A percentile compares a stretch with the other conserved stretches of the same genome.
These are phyloP conservation scores for Celoporthe dispersa DNA, from an alignment of 2,329 filamentous ascomycete species.

Conservation along the genomic window DNA sequence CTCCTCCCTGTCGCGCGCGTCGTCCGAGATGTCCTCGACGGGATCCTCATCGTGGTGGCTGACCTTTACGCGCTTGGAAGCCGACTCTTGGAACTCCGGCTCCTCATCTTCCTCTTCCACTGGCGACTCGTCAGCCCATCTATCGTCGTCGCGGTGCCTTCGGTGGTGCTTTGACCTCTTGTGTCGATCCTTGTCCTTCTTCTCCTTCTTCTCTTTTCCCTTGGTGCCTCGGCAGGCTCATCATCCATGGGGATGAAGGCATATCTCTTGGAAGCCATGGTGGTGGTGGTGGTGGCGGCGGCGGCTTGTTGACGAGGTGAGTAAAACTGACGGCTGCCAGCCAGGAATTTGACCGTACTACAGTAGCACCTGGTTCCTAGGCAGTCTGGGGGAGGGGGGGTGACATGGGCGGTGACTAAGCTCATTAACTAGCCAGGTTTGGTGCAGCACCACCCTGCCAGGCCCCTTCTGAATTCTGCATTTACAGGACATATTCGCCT, in stretches of 20 bases:
- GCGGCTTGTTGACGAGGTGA: background rate
- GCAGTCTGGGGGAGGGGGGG: background rate
- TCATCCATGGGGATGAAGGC: slow-evolving; percentile 71
- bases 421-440: background rate
- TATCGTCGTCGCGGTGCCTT: slow-evolving; percentile 61
- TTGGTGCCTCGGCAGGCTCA: slow-evolving; percentile 54
- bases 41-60: slow-evolving; percentile 57
- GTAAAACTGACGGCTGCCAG: background rate
- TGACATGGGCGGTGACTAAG: slow-evolving; percentile 2
- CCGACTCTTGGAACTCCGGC: slow-evolving; percentile 69
- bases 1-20: slow-evolving; percentile 71
- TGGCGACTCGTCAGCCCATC: slow-evolving; percentile 81
- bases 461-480: background rate
- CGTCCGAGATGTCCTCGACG: slow-evolving; percentile 62
- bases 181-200: slow-evolving; percentile 48
- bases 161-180: slow-evolving; percentile 35
- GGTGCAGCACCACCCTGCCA: background rate
- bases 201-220: slow-evolving; percentile 51
- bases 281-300: background rate
- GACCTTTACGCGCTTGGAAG: slow-evolving; percentile 71
- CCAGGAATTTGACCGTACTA: background rate
- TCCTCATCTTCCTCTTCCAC: slow-evolving; percentile 52
- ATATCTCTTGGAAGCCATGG: slow-evolving; percentile 59
- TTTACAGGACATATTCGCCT: too few species aligned
- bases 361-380: background rate